phyloP scores from a whole-genome alignment of 352 stramenopile genomes.

The Phytophthora niederhauseri region DNA sequence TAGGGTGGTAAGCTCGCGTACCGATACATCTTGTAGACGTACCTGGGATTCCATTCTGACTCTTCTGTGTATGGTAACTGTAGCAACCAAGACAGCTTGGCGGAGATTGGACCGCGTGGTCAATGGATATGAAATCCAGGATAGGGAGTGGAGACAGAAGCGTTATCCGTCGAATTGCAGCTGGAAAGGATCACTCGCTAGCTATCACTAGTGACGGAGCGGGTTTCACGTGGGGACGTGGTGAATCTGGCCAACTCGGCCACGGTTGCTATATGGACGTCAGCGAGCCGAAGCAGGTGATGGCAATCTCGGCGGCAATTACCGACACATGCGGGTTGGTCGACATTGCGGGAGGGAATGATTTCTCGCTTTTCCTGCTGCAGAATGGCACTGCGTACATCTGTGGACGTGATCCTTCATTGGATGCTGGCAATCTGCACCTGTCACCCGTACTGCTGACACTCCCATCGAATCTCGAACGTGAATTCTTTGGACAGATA shows the following conservation, averaged over 20 bases:
- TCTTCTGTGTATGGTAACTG: conserved; percentile 1
- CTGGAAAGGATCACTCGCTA: conserved; percentile 70
- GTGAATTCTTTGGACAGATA: conserved; percentile 31
- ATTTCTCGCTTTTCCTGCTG: conserved; percentile 49
- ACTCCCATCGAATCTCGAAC: conserved; percentile 22
- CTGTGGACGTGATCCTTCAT: conserved; percentile 44
- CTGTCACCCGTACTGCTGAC: conserved; percentile 40
- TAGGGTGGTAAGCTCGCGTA: conserved; percentile 39
- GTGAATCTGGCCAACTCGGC: conserved; percentile 68
- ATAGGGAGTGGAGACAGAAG: conserved; percentile 23
- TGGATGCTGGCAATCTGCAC: conserved; percentile 18
- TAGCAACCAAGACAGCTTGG: conserved; percentile 56
- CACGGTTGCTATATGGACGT: conserved; percentile 71
- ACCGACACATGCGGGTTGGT: conserved; percentile 24
- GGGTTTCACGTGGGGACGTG: conserved; percentile 74
- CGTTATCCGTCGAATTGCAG: conserved; percentile 59
- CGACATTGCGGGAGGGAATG: conserved; percentile 41
- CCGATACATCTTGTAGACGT: neutral
- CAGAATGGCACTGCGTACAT: conserved; percentile 41
- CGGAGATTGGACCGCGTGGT: conserved; percentile 45
- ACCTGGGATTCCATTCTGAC: conserved; percentile 4
- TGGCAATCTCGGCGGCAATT: conserved; percentile 46
- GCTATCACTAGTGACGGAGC: conserved; percentile 58
- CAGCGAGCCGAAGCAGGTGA: conserved; percentile 58
- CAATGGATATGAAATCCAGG: conserved; percentile 40